These are phyloP conservation scores for Saturnispora bothae DNA, from an alignment of 805 yeast genomes.

Conservation along the genomic window DNA sequence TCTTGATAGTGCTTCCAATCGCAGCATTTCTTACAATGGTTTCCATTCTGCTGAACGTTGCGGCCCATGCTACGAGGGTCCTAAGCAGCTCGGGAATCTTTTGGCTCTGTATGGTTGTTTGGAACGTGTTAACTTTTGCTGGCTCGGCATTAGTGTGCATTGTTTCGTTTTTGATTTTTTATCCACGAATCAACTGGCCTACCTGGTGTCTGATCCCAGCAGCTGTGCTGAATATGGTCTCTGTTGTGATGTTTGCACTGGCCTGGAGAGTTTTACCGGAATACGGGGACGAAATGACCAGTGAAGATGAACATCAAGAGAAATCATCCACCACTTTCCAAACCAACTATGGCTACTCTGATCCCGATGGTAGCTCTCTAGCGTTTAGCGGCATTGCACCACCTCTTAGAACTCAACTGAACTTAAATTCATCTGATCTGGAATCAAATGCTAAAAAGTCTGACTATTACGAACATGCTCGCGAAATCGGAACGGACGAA, in stretches of 20 bases:
- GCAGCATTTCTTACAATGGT: slow-evolving; percentile 54
- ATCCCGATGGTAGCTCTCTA: background rate
- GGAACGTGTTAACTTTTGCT: slow-evolving; percentile 40
- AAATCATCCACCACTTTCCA: background rate
- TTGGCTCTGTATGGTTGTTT: slow-evolving; percentile 34
- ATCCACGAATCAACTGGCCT: slow-evolving; percentile 61
- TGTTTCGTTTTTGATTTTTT: slow-evolving; percentile 45
- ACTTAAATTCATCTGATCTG: background rate
- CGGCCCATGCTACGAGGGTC: slow-evolving; percentile 14
- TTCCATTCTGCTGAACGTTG: slow-evolving; percentile 28
- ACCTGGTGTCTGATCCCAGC: slow-evolving; percentile 64
- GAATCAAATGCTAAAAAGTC: slow-evolving; percentile 2
- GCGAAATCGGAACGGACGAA: slow-evolving; percentile 1
- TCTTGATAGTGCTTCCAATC: slow-evolving; percentile 52
- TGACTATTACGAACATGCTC: background rate
- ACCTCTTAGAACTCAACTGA: background rate
- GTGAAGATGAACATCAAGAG: background rate
- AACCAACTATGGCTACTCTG: background rate
- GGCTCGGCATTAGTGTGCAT: slow-evolving; percentile 46
- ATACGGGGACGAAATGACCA: background rate
- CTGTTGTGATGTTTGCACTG: slow-evolving; percentile 40
- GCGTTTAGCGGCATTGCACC: background rate
- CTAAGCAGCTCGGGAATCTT: slow-evolving; percentile 16
- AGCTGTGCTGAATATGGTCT: slow-evolving; percentile 43
- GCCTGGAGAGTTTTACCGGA: slow-evolving; percentile 20